Evolutionary conservation across 2,329 filamentous ascomycete genomes (phyloP), one percentile per base, ranked within the genome.

Genomic region (Periconia macrospinosa): DNA sequence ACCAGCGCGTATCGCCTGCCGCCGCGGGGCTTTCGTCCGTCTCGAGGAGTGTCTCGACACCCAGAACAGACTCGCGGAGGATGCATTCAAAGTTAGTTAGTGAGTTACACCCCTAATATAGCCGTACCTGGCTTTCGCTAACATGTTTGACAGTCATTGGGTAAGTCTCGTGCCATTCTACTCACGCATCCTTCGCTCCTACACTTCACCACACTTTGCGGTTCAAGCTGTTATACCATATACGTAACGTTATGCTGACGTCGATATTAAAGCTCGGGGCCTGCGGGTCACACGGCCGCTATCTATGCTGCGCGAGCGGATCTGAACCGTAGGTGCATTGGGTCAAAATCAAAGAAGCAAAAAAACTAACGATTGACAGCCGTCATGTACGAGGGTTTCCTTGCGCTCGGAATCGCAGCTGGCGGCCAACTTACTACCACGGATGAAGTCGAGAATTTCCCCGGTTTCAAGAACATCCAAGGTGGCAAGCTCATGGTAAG

Each of bases 401-500:
- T 99, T 75, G 94, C 94, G 67, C 94, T 97, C 72, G 94, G 93
- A 70, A 96, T 95, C 68, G 94, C 94, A 7, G 91, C 94, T 43
- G 94, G 94, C 65, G 94, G 94, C 53, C 94, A 99, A 82, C 83
- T 99, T 65, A 99, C 95, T 51, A 99, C 95, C 23, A 99, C 94
- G 51, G 97, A 96, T 69, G 95, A 99, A 65, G 87, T 99, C 55
- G 94, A 99, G 82, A 99, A 99, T 84, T 99, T 89, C 78, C 94
- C 94, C 23, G 94, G 94, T 45, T 99, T 97, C 80, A 89, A 90
- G 69, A 85, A 90, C 67, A 92, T 99, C 74, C 89, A 91, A 77
- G 94, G 94, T 62, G 78, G 84, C 52, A 88, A 91, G 70, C 81
- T 99, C 62, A 99, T 99, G 94, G 84, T 86, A 61, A 51, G 80